A percentile compares a stretch with the other conserved stretches of the same genome.
These are phyloP conservation scores for Coemansia sp. DNA, from an alignment of 192 early-diverging fungal species.

Conservation along the genomic window DNA sequence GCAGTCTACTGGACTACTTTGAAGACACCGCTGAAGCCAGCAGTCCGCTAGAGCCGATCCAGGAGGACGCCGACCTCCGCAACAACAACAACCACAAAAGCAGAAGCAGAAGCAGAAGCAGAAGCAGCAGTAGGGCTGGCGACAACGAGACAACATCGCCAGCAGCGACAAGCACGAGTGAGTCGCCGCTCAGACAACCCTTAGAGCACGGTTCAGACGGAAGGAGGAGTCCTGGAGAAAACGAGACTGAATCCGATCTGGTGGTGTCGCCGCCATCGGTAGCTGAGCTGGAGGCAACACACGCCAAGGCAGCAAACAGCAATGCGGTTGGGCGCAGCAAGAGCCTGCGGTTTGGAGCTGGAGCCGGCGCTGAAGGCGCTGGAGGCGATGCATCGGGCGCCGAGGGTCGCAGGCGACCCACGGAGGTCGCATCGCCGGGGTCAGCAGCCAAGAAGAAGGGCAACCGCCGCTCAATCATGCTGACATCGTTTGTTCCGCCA, in stretches of 20 bases:
- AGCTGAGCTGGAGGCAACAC: slow-evolving; percentile 14
- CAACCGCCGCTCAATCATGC: slow-evolving; percentile 50
- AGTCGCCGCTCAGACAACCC: background rate
- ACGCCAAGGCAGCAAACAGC: slow-evolving; percentile 4
- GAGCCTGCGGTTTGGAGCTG: slow-evolving; percentile 29
- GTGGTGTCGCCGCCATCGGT: background rate
- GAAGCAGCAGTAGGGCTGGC: no score
- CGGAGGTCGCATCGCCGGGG: slow-evolving; percentile 17
- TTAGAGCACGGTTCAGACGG: background rate
- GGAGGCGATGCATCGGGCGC: background rate
- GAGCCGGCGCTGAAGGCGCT: slow-evolving; percentile 3
- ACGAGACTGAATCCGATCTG: background rate
- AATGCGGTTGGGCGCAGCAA: slow-evolving; percentile 33
- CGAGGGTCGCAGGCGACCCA: slow-evolving; percentile 40
- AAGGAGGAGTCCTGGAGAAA: background rate
- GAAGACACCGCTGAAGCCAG: background rate
- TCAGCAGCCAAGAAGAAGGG: slow-evolving; percentile 16
- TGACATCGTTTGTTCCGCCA: slow-evolving; percentile 52
- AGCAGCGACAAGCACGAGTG: no score
- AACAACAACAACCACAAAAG: background rate
- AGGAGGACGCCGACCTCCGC: background rate
- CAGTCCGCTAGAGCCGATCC: background rate
- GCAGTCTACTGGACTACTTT: slow-evolving; percentile 10
- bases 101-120: no score
- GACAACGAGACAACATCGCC: background rate